These are phyloP conservation scores for Moesziomyces antarcticus DNA, from an alignment of 1,284 basidiomycete species.

Conservation along the genomic window DNA sequence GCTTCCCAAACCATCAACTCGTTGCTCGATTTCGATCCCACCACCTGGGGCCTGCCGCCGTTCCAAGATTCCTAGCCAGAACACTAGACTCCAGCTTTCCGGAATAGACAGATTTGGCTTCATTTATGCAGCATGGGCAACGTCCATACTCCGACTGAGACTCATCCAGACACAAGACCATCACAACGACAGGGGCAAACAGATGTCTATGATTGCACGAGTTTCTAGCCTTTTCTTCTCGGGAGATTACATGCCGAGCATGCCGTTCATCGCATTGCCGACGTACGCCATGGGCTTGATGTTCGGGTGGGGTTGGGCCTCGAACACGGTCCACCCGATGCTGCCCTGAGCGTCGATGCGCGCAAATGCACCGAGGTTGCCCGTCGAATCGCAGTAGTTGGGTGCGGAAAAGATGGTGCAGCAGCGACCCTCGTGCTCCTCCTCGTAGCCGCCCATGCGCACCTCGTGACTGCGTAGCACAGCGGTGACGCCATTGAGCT, in stretches of 20 bases:
- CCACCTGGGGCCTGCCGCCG: constrained; percentile 63
- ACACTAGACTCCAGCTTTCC: too few species aligned
- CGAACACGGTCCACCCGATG: constrained; percentile 80
- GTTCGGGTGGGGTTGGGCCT: constrained; percentile 86
- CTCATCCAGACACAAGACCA: too few species aligned
- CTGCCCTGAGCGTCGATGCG: constrained; percentile 80
- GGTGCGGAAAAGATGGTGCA: constrained; percentile 76
- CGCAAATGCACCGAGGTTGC: constrained; percentile 71
- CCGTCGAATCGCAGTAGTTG: constrained; percentile 66
- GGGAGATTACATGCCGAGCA: constrained; percentile 37
- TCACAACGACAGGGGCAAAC: too few species aligned
- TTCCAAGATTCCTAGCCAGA: constrained; percentile 32
- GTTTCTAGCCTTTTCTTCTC: neutral
- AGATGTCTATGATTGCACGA: too few species aligned
- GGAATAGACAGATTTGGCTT: too few species aligned
- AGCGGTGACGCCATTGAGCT: constrained; percentile 84
- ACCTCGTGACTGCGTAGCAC: constrained; percentile 98
- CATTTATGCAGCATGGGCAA: too few species aligned
- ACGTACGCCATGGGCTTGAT: constrained; percentile 91
- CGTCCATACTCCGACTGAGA: too few species aligned
- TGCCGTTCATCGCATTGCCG: constrained; percentile 55
- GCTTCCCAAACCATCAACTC: constrained; percentile 62
- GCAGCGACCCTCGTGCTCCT: constrained; percentile 89
- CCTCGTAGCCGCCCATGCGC: constrained; percentile 84
- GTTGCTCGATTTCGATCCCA: constrained; percentile 61